Evolutionary conservation across 2,329 filamentous ascomycete species (phyloP).

Genomic region (Clathrospora elynae): DNA sequence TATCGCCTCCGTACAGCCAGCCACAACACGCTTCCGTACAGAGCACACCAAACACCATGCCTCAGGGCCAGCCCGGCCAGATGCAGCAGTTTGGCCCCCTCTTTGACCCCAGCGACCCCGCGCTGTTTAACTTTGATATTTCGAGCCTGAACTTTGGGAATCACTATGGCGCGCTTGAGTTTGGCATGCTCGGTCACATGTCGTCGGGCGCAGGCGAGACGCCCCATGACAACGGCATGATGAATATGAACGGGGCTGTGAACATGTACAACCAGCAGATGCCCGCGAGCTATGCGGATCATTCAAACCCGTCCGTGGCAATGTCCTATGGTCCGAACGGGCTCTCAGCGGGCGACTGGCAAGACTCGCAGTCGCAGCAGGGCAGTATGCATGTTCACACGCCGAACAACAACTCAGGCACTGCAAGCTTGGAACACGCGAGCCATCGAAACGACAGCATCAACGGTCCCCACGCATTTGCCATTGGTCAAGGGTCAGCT

Average conservation of each 20-base stretch:
- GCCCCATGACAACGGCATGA: slow-evolving; percentile 62
- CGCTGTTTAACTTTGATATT: slow-evolving; percentile 93
- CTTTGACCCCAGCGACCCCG: slow-evolving; percentile 90
- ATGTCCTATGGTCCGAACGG: slow-evolving; percentile 37
- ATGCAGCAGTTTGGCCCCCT: slow-evolving; percentile 61
- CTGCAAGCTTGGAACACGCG: slow-evolving; percentile 38
- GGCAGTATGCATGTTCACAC: slow-evolving; percentile 53
- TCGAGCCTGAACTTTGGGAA: slow-evolving; percentile 95
- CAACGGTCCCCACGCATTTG: slow-evolving; percentile 61
- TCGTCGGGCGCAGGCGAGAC: slow-evolving; percentile 86
- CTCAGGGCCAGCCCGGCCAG: slow-evolving; percentile 47
- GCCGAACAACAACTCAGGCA: slow-evolving; percentile 50
- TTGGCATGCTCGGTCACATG: slow-evolving; percentile 96
- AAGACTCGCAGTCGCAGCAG: slow-evolving; percentile 49
- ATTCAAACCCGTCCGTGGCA: slow-evolving; percentile 35
- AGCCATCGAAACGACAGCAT: slow-evolving; percentile 41
- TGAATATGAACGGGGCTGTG: slow-evolving; percentile 42
- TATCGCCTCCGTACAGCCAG: slow-evolving; percentile 74
- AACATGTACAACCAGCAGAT: slow-evolving; percentile 51
- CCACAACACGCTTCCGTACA: slow-evolving; percentile 52
- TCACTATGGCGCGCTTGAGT: slow-evolving; percentile 93
- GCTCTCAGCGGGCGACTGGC: slow-evolving; percentile 43
- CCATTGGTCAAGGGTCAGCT: slow-evolving; percentile 63
- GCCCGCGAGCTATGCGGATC: slow-evolving; percentile 31
- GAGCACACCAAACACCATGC: slow-evolving; percentile 55